phyloP scores from a whole-genome alignment of 345 rosid genomes.

The Euphorbia lathyris region DNA sequence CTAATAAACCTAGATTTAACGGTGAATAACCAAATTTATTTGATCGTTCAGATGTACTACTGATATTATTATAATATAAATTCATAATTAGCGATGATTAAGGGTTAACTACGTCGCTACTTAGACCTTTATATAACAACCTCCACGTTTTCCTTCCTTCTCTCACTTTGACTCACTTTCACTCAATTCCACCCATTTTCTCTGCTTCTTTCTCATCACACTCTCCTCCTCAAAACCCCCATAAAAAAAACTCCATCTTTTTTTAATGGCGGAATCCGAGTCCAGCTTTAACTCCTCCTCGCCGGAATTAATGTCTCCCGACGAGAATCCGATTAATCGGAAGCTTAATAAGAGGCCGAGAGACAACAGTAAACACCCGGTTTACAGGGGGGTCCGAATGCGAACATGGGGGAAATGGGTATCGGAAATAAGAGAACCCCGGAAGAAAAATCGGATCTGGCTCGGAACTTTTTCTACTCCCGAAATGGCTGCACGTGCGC shows the following conservation, averaged over 20 bases:
- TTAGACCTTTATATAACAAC: background rate
- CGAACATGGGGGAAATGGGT: constrained; percentile 98
- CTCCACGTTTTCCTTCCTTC: constrained; percentile 13
- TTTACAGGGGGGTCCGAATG: constrained; percentile 85
- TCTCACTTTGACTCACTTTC: background rate
- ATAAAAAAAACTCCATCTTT: too few species aligned
- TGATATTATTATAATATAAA: too few species aligned
- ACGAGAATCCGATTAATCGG: constrained; percentile 7
- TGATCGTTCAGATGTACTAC: too few species aligned
- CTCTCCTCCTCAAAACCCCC: too few species aligned
- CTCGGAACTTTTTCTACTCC: constrained; percentile 88
- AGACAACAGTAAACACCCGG: constrained; percentile 45
- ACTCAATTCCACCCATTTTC: too few species aligned
- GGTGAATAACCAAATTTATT: too few species aligned
- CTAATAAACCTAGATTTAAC: too few species aligned
- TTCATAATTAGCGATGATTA: background rate
- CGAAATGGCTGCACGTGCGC: constrained; percentile 98
- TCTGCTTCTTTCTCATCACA: background rate
- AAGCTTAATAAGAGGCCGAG: background rate
- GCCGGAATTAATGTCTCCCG: constrained; percentile 5
- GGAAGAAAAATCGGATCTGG: constrained; percentile 96
- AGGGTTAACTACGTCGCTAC: background rate
- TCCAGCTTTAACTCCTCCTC: constrained; percentile 17
- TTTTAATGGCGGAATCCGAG: constrained; percentile 15
- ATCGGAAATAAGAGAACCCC: constrained; percentile 94